phyloP scores from a whole-genome alignment of 2,329 filamentous ascomycete species.

The Penicillium sp. region DNA sequence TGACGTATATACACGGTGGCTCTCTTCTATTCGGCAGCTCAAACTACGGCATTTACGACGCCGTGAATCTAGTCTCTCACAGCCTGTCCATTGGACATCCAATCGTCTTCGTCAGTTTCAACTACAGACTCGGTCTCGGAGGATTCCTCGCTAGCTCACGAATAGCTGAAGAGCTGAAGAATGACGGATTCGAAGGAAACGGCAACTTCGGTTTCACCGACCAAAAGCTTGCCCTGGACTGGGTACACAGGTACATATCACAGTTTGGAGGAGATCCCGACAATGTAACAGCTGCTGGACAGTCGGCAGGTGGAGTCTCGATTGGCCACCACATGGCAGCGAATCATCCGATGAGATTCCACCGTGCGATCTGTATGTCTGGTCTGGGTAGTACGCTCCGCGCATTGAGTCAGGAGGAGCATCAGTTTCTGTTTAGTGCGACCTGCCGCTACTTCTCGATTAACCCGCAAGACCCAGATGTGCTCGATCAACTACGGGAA shows the following conservation, averaged over 20 bases:
- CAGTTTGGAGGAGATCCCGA: conserved; percentile 8
- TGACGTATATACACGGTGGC: conserved; percentile 9
- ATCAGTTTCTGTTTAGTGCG: conserved; percentile 4
- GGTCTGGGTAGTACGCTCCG: conserved; percentile 8
- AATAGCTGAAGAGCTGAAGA: conserved; percentile 5
- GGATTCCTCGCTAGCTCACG: conserved; percentile 9
- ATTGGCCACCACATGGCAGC: conserved; percentile 13
- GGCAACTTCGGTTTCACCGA: conserved; percentile 14
- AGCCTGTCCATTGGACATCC: conserved; percentile 4
- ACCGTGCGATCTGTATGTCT: conserved; percentile 14
- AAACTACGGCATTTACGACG: conserved; percentile 12
- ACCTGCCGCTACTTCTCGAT: conserved; percentile 10
- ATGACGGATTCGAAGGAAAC: conserved; percentile 8
- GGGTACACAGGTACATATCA: conserved; percentile 9
- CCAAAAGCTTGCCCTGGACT: conserved; percentile 8
- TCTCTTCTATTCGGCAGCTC: conserved; percentile 10
- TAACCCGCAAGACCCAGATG: conserved; percentile 4
- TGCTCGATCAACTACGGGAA: conserved; percentile 6
- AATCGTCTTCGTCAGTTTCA: conserved; percentile 7
- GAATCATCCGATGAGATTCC: conserved; percentile 10
- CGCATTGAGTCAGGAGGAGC: conserved; percentile 1
- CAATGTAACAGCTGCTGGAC: conserved; percentile 8
- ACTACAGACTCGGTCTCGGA: conserved; percentile 10
- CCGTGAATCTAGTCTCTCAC: conserved; percentile 10
- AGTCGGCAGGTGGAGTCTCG: conserved; percentile 10